A percentile compares a stretch with the other conserved stretches of the same genome.
phyloP scores from a whole-genome alignment of 75 land plant species.

The Chamaecyparis obtusa region DNA sequence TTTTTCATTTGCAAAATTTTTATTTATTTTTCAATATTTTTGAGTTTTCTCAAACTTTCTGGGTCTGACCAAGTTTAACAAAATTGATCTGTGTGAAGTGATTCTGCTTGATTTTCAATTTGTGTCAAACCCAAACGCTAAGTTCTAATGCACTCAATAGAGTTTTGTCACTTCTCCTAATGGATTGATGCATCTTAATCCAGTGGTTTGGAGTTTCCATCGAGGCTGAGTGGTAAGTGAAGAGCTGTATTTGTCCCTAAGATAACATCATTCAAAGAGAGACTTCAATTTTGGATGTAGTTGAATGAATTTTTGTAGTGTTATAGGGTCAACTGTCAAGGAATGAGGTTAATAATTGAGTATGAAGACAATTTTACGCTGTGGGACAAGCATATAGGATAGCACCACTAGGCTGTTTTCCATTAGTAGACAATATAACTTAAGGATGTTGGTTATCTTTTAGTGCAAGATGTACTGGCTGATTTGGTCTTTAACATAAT shows the following conservation, averaged over 20 bases:
- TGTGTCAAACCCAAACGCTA: background rate
- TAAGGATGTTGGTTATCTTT: background rate
- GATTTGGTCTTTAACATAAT: background rate
- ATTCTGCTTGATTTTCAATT: background rate
- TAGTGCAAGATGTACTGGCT: background rate
- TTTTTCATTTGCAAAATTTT: no score
- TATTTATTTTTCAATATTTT: no score
- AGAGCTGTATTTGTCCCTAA: background rate
- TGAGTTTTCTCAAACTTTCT: no score
- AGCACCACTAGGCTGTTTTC: background rate
- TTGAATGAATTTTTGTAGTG: background rate
- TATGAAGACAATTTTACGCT: background rate
- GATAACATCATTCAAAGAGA: background rate
- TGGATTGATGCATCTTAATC: background rate
- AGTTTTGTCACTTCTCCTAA: background rate
- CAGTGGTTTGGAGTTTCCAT: background rate
- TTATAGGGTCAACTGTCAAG: background rate
- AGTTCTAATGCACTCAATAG: background rate
- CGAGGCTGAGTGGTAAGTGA: background rate
- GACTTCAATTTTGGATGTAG: background rate
- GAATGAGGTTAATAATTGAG: background rate
- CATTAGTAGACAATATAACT: background rate
- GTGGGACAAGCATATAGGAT: no score
- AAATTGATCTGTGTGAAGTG: background rate
- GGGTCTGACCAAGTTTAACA: no score